Conservation (phyloP, 2,329 filamentous ascomycete genomes). For the Neofusicoccum kwambonambiense region DNA sequence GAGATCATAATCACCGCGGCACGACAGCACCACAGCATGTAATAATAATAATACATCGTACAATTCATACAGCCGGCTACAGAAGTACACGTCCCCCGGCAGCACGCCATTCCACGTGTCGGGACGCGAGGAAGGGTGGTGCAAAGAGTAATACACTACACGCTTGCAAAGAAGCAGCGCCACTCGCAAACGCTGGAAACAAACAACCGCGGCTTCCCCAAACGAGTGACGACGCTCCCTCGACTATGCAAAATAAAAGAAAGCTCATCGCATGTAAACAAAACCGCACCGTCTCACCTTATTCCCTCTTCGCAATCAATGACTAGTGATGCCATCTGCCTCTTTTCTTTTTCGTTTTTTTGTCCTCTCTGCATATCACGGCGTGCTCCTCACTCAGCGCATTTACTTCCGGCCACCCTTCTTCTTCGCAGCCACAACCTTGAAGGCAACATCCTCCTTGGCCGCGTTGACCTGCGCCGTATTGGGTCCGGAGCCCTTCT, state of each 20-base stretch:
- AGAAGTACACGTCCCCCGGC: not conserved
- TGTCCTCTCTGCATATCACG: not conserved
- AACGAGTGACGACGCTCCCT: not conserved
- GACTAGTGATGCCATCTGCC: too few species aligned
- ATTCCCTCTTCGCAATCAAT: not conserved
- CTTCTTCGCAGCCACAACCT: constrained; percentile 89
- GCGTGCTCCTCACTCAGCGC: not conserved
- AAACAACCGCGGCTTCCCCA: not conserved
- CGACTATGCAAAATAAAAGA: not conserved
- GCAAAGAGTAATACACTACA: not conserved
- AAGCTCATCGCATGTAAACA: not conserved
- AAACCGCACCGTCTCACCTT: not conserved
- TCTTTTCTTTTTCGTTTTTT: not conserved
- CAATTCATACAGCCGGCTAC: constrained; percentile 4
- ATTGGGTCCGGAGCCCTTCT: constrained; percentile 66
- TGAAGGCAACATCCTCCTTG: constrained; percentile 66
- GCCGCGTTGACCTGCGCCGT: constrained; percentile 22
- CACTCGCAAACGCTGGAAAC: not conserved
- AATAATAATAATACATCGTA: not conserved
- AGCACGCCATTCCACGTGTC: not conserved
- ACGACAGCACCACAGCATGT: not conserved
- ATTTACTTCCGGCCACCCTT: constrained; percentile 59
- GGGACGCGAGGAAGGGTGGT: not conserved
- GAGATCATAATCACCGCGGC: not conserved
- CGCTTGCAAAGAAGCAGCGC: not conserved